Conservation (phyloP, 1,284 basidiomycete genomes). For the Ceratobasidium sp. region DNA sequence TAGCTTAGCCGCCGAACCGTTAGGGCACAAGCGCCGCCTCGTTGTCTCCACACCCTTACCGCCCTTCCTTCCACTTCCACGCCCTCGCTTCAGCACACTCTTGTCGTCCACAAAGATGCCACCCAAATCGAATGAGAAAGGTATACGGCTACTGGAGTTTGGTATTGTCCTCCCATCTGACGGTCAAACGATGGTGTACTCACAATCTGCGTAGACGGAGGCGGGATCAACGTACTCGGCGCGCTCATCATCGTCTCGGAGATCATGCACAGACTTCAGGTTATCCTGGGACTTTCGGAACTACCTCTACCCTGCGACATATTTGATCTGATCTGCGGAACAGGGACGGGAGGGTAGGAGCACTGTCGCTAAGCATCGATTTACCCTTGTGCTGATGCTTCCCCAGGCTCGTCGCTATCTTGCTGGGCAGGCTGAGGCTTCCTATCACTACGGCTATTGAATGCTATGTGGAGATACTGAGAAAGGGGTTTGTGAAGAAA, state of each 20-base stretch:
- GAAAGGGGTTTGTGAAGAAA: slow-evolving; percentile 8
- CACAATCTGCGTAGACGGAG: too few relatives aligned
- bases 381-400: neutral
- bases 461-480: neutral
- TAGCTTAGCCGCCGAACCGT: too few relatives aligned
- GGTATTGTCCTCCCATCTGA: too few relatives aligned
- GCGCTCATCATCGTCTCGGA: slow-evolving; percentile 52
- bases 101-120: too few relatives aligned
- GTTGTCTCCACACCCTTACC: too few relatives aligned
- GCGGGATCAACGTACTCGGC: slow-evolving; percentile 54
- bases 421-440: slow-evolving; percentile 28
- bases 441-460: neutral
- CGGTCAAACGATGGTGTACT: too few relatives aligned
- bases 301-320: neutral
- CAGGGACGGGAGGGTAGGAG: slow-evolving; percentile 42
- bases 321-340: slow-evolving; percentile 42
- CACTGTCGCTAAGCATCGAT: neutral
- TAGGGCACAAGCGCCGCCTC: too few relatives aligned
- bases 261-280: slow-evolving; percentile 49
- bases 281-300: neutral
- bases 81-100: too few relatives aligned
- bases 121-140: too few relatives aligned
- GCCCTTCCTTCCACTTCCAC: too few relatives aligned
- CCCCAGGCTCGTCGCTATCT: slow-evolving; percentile 16
- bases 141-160: too few relatives aligned